Evolutionary conservation across 164 flowering plant species (phyloP).

Genomic region (Taxillus chinensis): DNA sequence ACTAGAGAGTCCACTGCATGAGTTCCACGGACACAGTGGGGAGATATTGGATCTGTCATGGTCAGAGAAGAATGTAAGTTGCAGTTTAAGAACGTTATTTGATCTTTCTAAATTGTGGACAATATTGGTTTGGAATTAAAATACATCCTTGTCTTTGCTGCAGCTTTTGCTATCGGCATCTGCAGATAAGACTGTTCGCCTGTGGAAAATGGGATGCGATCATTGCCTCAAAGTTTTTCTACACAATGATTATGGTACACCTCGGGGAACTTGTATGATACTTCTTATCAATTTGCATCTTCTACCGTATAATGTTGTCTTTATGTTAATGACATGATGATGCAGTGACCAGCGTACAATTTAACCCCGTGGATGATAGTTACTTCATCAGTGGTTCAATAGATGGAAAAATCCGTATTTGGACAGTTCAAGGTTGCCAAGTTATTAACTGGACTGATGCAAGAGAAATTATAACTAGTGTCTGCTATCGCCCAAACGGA

Average conservation of each 20-base stretch:
- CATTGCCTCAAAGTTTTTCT: conserved; percentile 54
- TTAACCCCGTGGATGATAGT: conserved; percentile 78
- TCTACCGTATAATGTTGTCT: conserved; percentile 3
- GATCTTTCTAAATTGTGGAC: background rate
- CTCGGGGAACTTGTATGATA: background rate
- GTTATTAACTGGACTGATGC: conserved; percentile 82
- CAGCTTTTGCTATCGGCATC: conserved; percentile 78
- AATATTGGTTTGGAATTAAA: background rate
- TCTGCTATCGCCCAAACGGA: conserved; percentile 78
- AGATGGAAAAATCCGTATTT: conserved; percentile 88
- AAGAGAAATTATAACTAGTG: conserved; percentile 72
- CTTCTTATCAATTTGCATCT: background rate
- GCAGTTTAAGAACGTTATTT: background rate
- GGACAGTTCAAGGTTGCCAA: conserved; percentile 54
- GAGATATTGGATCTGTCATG: conserved; percentile 86
- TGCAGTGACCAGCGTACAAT: conserved; percentile 84
- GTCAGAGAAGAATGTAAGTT: conserved; percentile 77
- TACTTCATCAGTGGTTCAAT: conserved; percentile 90
- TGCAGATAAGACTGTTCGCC: conserved; percentile 55
- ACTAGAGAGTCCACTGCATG: conserved; percentile 76
- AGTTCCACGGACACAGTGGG: conserved; percentile 66
- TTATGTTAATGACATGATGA: conserved; percentile 6
- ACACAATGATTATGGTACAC: conserved; percentile 56
- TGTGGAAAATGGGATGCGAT: conserved; percentile 72
- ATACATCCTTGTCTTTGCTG: conserved; percentile 17